Evolutionary conservation across 2,329 filamentous ascomycete species (phyloP).

Genomic region (Fusarium tuaranense): DNA sequence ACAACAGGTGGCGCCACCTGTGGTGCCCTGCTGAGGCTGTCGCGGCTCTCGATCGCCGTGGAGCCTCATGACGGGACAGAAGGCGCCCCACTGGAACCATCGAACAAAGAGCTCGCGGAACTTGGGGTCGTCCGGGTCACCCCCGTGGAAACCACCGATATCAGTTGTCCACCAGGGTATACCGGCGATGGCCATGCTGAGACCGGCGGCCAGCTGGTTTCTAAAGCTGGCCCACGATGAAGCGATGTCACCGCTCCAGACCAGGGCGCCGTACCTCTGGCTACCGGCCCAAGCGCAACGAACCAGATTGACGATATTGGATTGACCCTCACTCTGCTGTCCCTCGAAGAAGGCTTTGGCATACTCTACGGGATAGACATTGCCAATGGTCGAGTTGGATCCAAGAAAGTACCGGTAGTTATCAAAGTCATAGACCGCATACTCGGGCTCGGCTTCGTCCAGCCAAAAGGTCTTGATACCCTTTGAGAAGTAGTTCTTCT

Average conservation of each 20-base stretch:
- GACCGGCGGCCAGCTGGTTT: conserved; percentile 70
- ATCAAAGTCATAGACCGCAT: conserved; percentile 73
- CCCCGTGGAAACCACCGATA: conserved; percentile 77
- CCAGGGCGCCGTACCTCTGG: conserved; percentile 73
- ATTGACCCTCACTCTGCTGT: conserved; percentile 62
- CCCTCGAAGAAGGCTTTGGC: conserved; percentile 71
- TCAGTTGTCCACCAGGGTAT: conserved; percentile 79
- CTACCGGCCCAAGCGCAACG: conserved; percentile 64
- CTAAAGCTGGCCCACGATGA: conserved; percentile 71
- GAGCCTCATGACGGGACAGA: conserved; percentile 75
- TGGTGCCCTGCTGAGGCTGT: conserved; percentile 49
- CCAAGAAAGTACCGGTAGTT: conserved; percentile 62
- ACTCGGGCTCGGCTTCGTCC: conserved; percentile 77
- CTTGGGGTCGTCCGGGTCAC: conserved; percentile 63
- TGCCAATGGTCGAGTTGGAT: conserved; percentile 60
- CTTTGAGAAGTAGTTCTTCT: conserved; percentile 70
- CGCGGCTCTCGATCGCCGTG: conserved; percentile 74
- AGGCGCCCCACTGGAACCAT: conserved; percentile 78
- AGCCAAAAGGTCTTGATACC: conserved; percentile 76
- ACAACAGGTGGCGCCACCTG: conserved; percentile 56
- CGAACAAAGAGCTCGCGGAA: conserved; percentile 74
- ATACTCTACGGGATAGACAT: conserved; percentile 70
- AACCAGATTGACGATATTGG: conserved; percentile 67
- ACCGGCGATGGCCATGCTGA: conserved; percentile 74
- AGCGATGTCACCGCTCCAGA: conserved; percentile 77